Evolutionary conservation across 140 eudicot genomes (phyloP).

Genomic region (Flaveria floridana): DNA sequence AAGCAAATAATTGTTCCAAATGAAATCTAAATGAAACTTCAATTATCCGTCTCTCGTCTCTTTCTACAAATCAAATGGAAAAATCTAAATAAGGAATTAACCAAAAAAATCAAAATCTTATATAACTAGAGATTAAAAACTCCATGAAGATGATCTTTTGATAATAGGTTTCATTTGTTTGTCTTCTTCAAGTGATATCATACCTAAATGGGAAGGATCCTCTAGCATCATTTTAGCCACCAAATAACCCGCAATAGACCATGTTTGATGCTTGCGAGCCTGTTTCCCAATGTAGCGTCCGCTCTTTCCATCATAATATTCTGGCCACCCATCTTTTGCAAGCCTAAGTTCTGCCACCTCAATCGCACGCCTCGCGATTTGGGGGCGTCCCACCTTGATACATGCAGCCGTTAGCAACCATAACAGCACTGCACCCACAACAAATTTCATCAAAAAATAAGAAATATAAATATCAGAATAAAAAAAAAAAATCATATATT

Average conservation of each 20-base stretch:
- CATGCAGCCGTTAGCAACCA: slow-evolving; percentile 92
- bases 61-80: slow-evolving; percentile 31
- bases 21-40: slow-evolving; percentile 8
- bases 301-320: slow-evolving; percentile 69
- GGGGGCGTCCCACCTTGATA: slow-evolving; percentile 82
- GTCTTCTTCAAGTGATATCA: slow-evolving; percentile 79
- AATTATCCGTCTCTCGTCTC: slow-evolving; percentile 12
- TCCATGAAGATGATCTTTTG: slow-evolving; percentile 68
- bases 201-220: slow-evolving; percentile 90
- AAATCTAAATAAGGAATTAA: slow-evolving; percentile 13
- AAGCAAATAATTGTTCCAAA: background rate
- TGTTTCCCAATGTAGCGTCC: slow-evolving; percentile 85
- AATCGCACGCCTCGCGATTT: slow-evolving; percentile 79
- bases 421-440: slow-evolving; percentile 61
- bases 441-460: background rate
- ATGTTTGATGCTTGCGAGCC: slow-evolving; percentile 77
- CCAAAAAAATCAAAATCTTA: background rate
- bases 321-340: slow-evolving; percentile 81
- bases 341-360: slow-evolving; percentile 68
- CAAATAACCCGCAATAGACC: slow-evolving; percentile 90
- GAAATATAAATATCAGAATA: background rate
- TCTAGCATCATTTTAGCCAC: slow-evolving; percentile 92
- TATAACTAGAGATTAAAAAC: slow-evolving; percentile 30
- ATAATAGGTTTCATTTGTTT: slow-evolving; percentile 56
- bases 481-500: background rate